Evolutionary conservation across 108 stramenopile species (phyloP).

Genomic region (Skeletonema tropicum): DNA sequence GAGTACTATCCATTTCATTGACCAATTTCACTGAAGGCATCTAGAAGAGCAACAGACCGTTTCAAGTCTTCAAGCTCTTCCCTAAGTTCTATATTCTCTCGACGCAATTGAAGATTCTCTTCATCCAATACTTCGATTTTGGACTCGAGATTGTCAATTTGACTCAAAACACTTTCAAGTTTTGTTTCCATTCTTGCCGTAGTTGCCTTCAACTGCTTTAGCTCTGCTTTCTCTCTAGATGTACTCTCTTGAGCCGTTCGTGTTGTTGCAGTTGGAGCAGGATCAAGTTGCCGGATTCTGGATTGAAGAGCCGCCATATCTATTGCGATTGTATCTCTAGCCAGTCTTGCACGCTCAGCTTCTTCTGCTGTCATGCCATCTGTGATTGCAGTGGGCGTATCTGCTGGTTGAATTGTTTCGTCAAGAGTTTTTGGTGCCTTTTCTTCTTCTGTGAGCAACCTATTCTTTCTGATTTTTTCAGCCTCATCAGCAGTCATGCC

Average conservation of each 20-base stretch:
- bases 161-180: not conserved
- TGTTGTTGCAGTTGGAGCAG: not conserved
- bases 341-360: not conserved
- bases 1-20: not conserved
- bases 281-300: not conserved
- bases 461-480: not conserved
- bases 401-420: not conserved
- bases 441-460: not conserved
- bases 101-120: not conserved
- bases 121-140: not conserved
- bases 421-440: not conserved
- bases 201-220: not conserved
- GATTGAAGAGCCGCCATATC: not conserved
- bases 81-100: not conserved
- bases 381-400: not conserved
- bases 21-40: not conserved
- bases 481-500: not conserved
- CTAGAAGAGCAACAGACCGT: not conserved
- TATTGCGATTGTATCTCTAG: not conserved
- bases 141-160: not conserved
- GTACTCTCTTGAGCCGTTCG: not conserved
- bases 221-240: not conserved
- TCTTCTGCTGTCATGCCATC: slow-evolving; percentile 3
- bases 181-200: not conserved
- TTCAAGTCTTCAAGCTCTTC: not conserved